These are phyloP conservation scores for Metschnikowia bowlesiae DNA, from an alignment of 805 yeast species.

Conservation along the genomic window DNA sequence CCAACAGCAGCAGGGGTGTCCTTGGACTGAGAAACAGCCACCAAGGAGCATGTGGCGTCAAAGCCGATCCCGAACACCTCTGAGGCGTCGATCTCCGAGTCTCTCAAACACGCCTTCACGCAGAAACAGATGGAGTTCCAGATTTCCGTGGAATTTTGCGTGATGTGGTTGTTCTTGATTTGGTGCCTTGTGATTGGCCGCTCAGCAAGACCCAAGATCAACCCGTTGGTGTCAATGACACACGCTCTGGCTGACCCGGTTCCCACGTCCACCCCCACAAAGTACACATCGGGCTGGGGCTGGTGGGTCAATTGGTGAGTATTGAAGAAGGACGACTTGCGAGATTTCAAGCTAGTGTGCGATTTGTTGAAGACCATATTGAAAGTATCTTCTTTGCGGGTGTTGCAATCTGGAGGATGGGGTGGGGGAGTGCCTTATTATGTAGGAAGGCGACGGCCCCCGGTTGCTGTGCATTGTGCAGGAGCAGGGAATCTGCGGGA, in stretches of 20 bases:
- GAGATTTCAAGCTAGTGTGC: conserved; percentile 37
- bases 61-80: conserved; percentile 85
- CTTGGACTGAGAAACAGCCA: conserved; percentile 61
- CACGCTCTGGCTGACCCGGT: conserved; percentile 97
- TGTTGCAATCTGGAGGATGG: not conserved
- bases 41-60: conserved; percentile 96
- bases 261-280: conserved; percentile 92
- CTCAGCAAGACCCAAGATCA: conserved; percentile 73
- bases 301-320: conserved; percentile 29
- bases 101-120: conserved; percentile 68
- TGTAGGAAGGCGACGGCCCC: not conserved
- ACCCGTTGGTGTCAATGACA: conserved; percentile 76
- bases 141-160: conserved; percentile 86
- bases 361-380: conserved; percentile 25
- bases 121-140: conserved; percentile 87
- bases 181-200: conserved; percentile 75
- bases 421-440: not conserved
- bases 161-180: conserved; percentile 66
- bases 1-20: conserved; percentile 85
- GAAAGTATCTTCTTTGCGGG: not conserved
- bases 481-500: not conserved
- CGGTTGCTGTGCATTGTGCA: conserved; percentile 13
- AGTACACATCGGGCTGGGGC: conserved; percentile 47
- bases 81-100: conserved; percentile 65
- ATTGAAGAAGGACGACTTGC: conserved; percentile 37